Evolutionary conservation across 176 grass and related monocot species (phyloP).

Genomic region (Microstegium vimineum): DNA sequence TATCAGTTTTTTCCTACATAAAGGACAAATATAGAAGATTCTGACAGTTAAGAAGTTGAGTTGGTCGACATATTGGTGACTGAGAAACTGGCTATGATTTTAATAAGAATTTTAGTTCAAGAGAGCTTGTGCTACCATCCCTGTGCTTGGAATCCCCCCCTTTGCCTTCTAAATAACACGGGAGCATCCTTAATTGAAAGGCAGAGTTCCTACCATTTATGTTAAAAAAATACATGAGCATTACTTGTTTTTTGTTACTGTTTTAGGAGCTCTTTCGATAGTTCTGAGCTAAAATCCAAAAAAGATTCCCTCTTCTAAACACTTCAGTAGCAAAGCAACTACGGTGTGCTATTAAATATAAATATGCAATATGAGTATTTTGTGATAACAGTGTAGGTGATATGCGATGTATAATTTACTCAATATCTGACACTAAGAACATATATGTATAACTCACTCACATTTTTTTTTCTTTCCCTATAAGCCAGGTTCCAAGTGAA

Average conservation of each 20-base stretch:
- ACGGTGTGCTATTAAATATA: neutral
- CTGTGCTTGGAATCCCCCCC: neutral
- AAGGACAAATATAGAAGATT: neutral
- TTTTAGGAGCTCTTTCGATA: neutral
- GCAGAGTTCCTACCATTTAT: neutral
- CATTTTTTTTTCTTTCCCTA: neutral
- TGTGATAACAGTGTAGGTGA: neutral
- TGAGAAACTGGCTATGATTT: neutral
- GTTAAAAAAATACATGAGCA: neutral
- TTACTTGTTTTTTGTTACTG: neutral
- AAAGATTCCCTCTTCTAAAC: neutral
- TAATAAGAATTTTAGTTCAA: neutral
- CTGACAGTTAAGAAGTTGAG: neutral
- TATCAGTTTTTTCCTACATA: neutral
- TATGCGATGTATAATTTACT: neutral
- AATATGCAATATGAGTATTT: neutral
- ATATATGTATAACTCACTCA: neutral
- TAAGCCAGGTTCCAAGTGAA: conserved; percentile 74
- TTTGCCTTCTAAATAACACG: neutral
- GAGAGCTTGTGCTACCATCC: neutral
- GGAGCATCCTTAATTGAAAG: neutral
- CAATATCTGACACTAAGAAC: neutral
- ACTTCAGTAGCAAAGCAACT: neutral
- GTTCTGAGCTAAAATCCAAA: neutral
- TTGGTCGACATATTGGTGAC: neutral